A percentile compares a stretch with the other conserved stretches of the same genome.
Evolutionary conservation across 1,139 yeast species (phyloP).

Genomic region (Hansenula lynferdii): DNA sequence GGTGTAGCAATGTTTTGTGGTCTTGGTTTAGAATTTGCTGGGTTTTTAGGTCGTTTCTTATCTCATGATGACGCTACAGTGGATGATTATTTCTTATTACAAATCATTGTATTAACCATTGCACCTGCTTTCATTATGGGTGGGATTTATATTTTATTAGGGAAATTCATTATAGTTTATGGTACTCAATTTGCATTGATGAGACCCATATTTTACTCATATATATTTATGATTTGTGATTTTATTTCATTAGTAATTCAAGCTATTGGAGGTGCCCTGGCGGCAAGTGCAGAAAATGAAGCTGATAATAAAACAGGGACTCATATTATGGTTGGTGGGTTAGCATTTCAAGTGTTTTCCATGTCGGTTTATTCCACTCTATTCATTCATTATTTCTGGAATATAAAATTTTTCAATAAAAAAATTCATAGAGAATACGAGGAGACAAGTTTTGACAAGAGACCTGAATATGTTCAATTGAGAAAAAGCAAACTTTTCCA

Average conservation of each 20-base stretch:
- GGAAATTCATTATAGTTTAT: slow-evolving; percentile 55
- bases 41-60: slow-evolving; percentile 51
- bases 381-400: slow-evolving; percentile 42
- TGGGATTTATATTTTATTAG: slow-evolving; percentile 62
- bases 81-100: slow-evolving; percentile 41
- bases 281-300: slow-evolving; percentile 34
- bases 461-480: background rate
- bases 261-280: slow-evolving; percentile 63
- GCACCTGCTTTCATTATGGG: slow-evolving; percentile 78
- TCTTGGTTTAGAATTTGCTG: slow-evolving; percentile 48
- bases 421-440: slow-evolving; percentile 1
- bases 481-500: slow-evolving; percentile 24
- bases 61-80: slow-evolving; percentile 29
- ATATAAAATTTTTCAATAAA: background rate
- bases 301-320: slow-evolving; percentile 29
- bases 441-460: background rate
- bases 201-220: slow-evolving; percentile 63
- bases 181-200: slow-evolving; percentile 50
- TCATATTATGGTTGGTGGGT: slow-evolving; percentile 65
- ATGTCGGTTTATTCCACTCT: slow-evolving; percentile 51
- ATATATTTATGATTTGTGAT: slow-evolving; percentile 53
- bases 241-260: slow-evolving; percentile 56
- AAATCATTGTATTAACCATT: slow-evolving; percentile 54
- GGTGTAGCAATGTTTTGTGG: slow-evolving; percentile 49
- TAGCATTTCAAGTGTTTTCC: slow-evolving; percentile 58